Evolutionary conservation across 176 grass and related monocot genomes (phyloP).

Genomic region (Themeda triandra): DNA sequence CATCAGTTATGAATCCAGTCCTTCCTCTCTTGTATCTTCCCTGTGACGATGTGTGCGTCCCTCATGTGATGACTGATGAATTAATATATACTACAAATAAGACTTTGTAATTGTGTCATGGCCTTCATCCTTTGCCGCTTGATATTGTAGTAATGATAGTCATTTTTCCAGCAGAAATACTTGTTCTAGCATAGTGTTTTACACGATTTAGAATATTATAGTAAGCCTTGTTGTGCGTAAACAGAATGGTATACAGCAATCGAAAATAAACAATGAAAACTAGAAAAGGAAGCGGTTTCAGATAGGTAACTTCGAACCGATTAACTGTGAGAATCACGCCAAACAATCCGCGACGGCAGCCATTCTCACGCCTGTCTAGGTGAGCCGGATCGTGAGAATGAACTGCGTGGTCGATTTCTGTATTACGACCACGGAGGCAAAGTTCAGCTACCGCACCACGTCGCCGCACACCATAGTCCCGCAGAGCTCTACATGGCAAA

Average conservation of each 20-base stretch:
- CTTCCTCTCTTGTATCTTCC: background rate
- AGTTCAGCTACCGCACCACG: too few species aligned
- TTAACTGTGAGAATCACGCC: too few species aligned
- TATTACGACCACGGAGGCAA: too few species aligned
- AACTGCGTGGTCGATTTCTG: too few species aligned
- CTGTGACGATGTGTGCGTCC: background rate
- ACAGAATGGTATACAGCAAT: background rate
- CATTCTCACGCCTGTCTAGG: too few species aligned
- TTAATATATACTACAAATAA: background rate
- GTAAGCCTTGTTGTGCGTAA: background rate
- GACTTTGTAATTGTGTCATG: background rate
- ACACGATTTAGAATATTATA: background rate
- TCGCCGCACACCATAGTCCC: too few species aligned
- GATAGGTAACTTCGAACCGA: too few species aligned
- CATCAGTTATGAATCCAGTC: background rate
- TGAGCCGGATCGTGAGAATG: too few species aligned
- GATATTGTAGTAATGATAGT: background rate
- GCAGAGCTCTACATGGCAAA: too few species aligned
- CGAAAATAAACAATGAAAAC: background rate
- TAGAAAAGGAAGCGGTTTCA: too few species aligned
- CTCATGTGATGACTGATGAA: background rate
- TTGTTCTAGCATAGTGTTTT: background rate
- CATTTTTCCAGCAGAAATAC: background rate
- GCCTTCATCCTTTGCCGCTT: background rate
- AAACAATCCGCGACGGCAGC: too few species aligned